Base-by-base conservation (phyloP, 2,329 filamentous ascomycete genomes). In the Calonectria crousiana region DNA sequence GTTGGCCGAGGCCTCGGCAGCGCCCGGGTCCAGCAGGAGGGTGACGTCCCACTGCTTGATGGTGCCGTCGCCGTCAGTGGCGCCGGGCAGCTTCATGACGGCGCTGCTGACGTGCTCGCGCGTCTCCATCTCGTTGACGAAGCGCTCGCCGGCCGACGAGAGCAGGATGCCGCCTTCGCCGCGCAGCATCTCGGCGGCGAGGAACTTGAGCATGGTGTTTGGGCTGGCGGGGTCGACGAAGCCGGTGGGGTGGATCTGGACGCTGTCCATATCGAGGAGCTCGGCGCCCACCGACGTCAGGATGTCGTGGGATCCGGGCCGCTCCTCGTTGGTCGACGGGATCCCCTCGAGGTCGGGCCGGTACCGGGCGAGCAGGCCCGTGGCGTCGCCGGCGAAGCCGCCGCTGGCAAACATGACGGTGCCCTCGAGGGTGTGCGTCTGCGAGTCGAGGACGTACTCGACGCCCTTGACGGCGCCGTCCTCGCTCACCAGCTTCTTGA, bases 201-300 rank as follows among this genome's bases (percentile, higher is more conserved):
- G 87, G 77, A 93, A 91, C 82, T 93, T 93, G 62, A 91, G 87
- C 41, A 83, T 82, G 0, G 87, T 85, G 0, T 76, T 77, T 0
- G 85, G 83, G 38, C 87, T 85, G 1, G 85, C 84, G 0, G 88
- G 88, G 75, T 93, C 91, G 8, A 93, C 84, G 78, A 93, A 93
- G 0, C 91, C 90, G 0, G 92, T 93, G 3, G 92, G 92, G 76
- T 93, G 92, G 6, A 93, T 87, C 81, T 93, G 92, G 2, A 93
- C 90, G 72, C 85, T 86, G 53, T 88, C 86, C 88, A 90, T 90
- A 34, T 90, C 88, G 51, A 89, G 83, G 16, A 89, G 80, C 38
- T 82, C 82, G 6, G 87, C 87, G 20, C 85, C 86, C 0, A 85
- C 82, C 1, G 80, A 80, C 0, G 82, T 77, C 0, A 90, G 82